Percentiles rank a stretch among this genome's conserved stretches.
These are phyloP conservation scores for Leccinum subtestaceum DNA, from an alignment of 768 basidiomycete species.

Conservation along the genomic window DNA sequence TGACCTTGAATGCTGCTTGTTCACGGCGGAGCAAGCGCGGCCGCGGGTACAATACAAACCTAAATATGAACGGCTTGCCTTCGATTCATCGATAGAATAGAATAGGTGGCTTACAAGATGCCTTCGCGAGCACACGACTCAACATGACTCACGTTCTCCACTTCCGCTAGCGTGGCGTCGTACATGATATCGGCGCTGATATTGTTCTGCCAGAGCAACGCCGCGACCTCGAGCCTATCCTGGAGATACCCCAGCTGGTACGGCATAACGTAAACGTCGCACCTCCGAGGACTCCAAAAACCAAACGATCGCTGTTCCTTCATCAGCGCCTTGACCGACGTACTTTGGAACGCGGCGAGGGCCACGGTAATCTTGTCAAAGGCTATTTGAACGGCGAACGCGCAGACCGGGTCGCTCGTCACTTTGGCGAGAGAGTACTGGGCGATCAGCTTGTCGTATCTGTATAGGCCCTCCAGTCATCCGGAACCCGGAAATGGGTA, in stretches of 20 bases:
- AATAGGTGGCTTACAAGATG: conserved; percentile 57
- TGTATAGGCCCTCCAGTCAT: conserved; percentile 24
- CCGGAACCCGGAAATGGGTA: neutral
- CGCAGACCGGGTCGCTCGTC: conserved; percentile 55
- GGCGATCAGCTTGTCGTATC: conserved; percentile 71
- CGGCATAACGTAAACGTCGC: conserved; percentile 84
- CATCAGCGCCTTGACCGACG: conserved; percentile 62
- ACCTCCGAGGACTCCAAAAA: conserved; percentile 85
- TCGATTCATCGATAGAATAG: neutral
- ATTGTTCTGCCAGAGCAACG: conserved; percentile 74
- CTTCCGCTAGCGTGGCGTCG: conserved; percentile 62
- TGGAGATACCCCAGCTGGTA: conserved; percentile 72
- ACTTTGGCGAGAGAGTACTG: conserved; percentile 56
- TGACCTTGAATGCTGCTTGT: conserved; percentile 73
- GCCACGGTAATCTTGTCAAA: conserved; percentile 73
- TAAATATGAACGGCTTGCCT: conserved; percentile 20
- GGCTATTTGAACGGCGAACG: conserved; percentile 72
- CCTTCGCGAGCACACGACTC: conserved; percentile 76
- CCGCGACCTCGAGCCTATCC: conserved; percentile 74
- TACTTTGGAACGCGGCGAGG: conserved; percentile 66
- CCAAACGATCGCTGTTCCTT: conserved; percentile 84
- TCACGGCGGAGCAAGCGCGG: conserved; percentile 57
- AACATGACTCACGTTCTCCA: conserved; percentile 61
- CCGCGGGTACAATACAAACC: conserved; percentile 51
- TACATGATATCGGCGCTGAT: conserved; percentile 91